phyloP scores from a whole-genome alignment of 2,329 filamentous ascomycete genomes.

The Clonostachys rosea region DNA sequence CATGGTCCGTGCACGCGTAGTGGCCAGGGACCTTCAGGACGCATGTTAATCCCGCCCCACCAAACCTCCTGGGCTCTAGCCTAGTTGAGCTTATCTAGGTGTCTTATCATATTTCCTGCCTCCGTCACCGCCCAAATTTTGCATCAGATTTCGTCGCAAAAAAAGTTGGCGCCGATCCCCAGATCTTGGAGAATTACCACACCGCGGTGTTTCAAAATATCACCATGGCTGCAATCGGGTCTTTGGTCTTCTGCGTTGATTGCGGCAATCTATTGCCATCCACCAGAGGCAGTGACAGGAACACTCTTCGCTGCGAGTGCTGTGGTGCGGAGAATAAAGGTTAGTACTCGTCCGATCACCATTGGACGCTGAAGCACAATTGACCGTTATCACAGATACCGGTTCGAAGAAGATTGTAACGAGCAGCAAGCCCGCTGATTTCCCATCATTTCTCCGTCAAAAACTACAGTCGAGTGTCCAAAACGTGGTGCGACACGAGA shows the following conservation, averaged over 20 bases:
- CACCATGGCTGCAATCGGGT: slow-evolving; percentile 82
- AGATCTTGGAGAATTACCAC: too few relatives aligned
- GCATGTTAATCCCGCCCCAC: too few relatives aligned
- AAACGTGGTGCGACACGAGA: slow-evolving; percentile 70
- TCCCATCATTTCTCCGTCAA: slow-evolving; percentile 83
- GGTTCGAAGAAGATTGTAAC: slow-evolving; percentile 74
- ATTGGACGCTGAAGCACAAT: neutral
- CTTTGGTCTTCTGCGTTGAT: slow-evolving; percentile 86
- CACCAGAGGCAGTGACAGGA: slow-evolving; percentile 71
- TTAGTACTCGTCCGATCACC: slow-evolving; percentile 27
- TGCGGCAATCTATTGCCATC: slow-evolving; percentile 87
- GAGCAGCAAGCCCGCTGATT: slow-evolving; percentile 81
- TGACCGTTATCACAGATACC: slow-evolving; percentile 47
- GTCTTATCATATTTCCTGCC: too few relatives aligned
- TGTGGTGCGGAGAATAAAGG: slow-evolving; percentile 84
- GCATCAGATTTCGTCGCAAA: too few relatives aligned
- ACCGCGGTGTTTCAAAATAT: neutral
- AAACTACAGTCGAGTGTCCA: slow-evolving; percentile 83
- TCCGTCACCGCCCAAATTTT: too few relatives aligned
- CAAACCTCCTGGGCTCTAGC: too few relatives aligned
- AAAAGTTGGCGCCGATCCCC: too few relatives aligned
- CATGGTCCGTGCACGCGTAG: too few relatives aligned
- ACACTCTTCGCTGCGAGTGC: slow-evolving; percentile 75
- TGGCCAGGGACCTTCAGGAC: too few relatives aligned
- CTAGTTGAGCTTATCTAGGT: too few relatives aligned